Evolutionary conservation across 192 early-diverging fungal genomes (phyloP).

Genomic region (Backusella australiensis): DNA sequence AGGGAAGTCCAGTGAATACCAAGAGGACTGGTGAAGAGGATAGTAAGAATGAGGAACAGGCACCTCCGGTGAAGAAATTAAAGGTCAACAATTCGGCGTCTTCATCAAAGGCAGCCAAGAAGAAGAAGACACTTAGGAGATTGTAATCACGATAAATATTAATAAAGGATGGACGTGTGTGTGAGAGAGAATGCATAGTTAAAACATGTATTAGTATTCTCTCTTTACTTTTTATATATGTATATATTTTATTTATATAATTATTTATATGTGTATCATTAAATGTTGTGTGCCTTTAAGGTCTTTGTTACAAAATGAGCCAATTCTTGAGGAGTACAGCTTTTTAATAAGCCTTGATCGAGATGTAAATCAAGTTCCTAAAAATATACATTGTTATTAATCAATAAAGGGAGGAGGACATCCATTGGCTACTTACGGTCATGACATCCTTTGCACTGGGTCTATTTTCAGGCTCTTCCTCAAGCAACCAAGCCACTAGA

Average conservation of each 20-base stretch:
- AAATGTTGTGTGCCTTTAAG: neutral
- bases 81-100: neutral
- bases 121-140: conserved; percentile 1
- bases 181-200: neutral
- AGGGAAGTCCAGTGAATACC: neutral
- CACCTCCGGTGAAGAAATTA: neutral
- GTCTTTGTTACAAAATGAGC: conserved; percentile 24
- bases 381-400: neutral
- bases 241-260: neutral
- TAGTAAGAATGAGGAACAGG: neutral
- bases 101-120: neutral
- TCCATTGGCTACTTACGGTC: conserved; percentile 5
- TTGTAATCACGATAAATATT: neutral
- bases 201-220: neutral
- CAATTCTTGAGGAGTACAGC: conserved; percentile 18
- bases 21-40: neutral
- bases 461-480: conserved; percentile 23
- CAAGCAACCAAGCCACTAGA: conserved; percentile 35
- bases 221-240: neutral
- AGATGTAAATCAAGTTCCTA: conserved; percentile 34
- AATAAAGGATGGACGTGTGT: neutral
- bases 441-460: conserved; percentile 32
- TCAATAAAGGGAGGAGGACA: neutral
- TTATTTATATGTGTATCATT: neutral
- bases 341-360: conserved; percentile 26